Evolutionary conservation across 2,329 filamentous ascomycete species (phyloP), one percentile per base, ranked within the genome.

Genomic region (Purpureocillium takamizusanense): DNA sequence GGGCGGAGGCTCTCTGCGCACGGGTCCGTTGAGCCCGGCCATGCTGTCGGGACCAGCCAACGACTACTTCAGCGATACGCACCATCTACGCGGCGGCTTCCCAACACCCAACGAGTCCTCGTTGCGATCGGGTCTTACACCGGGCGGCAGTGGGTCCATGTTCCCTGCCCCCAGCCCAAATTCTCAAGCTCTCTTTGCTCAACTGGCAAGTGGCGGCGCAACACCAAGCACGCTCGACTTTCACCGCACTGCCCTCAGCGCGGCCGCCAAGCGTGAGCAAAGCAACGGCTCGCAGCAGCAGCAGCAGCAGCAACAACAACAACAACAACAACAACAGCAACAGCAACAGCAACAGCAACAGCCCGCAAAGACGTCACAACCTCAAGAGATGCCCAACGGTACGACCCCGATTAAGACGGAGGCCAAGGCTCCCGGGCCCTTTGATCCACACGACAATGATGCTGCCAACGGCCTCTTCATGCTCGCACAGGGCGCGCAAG

Each of bases 61-160:
- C 59, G 88, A 95, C 57, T 97, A 95, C 65, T 95, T 95, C 57
- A 76, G 77, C 49, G 87, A 94, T 53, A 81, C 81, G 14, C 78
- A 82, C 55, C 83, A 77, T 42, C 70, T 94, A 46, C 78, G 85
- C 47, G 81, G 87, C 51, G 85, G 86, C 38, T 95, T 95, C 55
- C 86, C 88, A 4, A 97, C 92, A 4, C 90, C 90, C 1, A 95
- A 95, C 76, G 92, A 98, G 65, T 97, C 90, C 7, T 94, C 87
- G 3, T 68, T 97, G 37, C 76, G 92, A 43, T 92, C 88, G 43
- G 92, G 92, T 40, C 66, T 97, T 49, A 97, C 92, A 38, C 92
- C 92, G 35, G 92, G 92, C 43, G 90, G 90, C 49, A 88, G 89
- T 58, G 90, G 89, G 51, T 94, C 89, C 51, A 97, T 97, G 87